These are phyloP conservation scores for Crataegus laevigata DNA, from an alignment of 306 rosid genomes.

Conservation along the genomic window DNA sequence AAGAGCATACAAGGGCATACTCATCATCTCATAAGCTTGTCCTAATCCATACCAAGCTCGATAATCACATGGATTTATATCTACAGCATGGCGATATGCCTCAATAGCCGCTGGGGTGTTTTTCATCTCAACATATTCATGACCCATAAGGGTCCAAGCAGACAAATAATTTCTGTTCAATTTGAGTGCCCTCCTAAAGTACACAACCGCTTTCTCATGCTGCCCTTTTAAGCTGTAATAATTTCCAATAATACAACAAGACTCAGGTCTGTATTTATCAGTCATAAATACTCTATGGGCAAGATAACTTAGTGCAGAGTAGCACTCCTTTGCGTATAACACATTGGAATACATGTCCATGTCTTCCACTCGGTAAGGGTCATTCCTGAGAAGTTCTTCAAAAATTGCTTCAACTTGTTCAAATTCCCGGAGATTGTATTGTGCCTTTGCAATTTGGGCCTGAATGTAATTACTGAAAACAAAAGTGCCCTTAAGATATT, in stretches of 20 bases:
- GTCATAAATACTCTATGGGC: constrained; percentile 93
- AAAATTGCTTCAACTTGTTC: constrained; percentile 92
- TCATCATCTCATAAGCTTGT: constrained; percentile 99
- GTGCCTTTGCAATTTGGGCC: constrained; percentile 89
- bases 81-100: constrained; percentile 95
- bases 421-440: constrained; percentile 87
- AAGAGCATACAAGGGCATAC: constrained; percentile 88
- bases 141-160: constrained; percentile 99
- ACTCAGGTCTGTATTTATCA: constrained; percentile 94
- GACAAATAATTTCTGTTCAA: constrained; percentile 85
- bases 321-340: constrained; percentile 84
- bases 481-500: constrained; percentile 65
- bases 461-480: constrained; percentile 79
- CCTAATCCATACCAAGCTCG: constrained; percentile 99
- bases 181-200: constrained; percentile 93
- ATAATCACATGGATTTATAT: constrained; percentile 77
- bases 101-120: constrained; percentile 96
- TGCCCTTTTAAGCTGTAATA: constrained; percentile 95
- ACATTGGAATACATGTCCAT: constrained; percentile 99
- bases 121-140: constrained; percentile 97
- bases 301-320: constrained; percentile 83
- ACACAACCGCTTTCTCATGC: constrained; percentile 89
- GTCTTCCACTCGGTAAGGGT: constrained; percentile 93
- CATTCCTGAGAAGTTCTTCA: constrained; percentile 86
- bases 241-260: constrained; percentile 95